phyloP scores from a whole-genome alignment of 768 basidiomycete genomes.

The Macrolepiota dolichaula region DNA sequence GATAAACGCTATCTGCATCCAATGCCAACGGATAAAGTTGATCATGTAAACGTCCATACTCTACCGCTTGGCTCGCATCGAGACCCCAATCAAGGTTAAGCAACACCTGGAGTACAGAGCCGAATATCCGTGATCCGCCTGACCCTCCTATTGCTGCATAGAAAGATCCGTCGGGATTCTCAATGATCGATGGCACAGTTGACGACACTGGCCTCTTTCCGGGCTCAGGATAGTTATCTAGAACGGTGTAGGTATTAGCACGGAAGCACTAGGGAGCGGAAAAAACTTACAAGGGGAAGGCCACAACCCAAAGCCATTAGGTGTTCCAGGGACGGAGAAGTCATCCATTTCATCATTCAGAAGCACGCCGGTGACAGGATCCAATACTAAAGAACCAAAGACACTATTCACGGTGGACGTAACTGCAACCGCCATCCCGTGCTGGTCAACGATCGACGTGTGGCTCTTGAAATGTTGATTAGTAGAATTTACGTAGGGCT shows the following conservation, averaged over 20 bases:
- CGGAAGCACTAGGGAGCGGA: neutral
- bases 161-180: conserved; percentile 70
- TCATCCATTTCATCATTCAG: conserved; percentile 97
- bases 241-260: neutral
- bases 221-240: conserved; percentile 86
- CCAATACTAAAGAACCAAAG: conserved; percentile 87
- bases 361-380: conserved; percentile 83
- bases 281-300: conserved; percentile 72
- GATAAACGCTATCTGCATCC: conserved; percentile 63
- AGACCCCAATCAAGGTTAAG: conserved; percentile 80
- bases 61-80: conserved; percentile 79
- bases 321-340: conserved; percentile 81
- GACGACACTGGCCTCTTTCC: conserved; percentile 92
- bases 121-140: conserved; percentile 86
- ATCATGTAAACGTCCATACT: conserved; percentile 79
- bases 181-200: conserved; percentile 75
- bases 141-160: conserved; percentile 78
- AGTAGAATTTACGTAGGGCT: neutral
- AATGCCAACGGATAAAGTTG: conserved; percentile 71
- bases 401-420: conserved; percentile 89
- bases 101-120: conserved; percentile 73
- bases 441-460: conserved; percentile 74
- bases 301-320: conserved; percentile 80
- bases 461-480: conserved; percentile 59
- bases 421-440: conserved; percentile 83